A percentile compares a stretch with the other conserved stretches of the same genome.
Conservation (phyloP, 2,329 filamentous ascomycete species). For the Calonectria montana region DNA sequence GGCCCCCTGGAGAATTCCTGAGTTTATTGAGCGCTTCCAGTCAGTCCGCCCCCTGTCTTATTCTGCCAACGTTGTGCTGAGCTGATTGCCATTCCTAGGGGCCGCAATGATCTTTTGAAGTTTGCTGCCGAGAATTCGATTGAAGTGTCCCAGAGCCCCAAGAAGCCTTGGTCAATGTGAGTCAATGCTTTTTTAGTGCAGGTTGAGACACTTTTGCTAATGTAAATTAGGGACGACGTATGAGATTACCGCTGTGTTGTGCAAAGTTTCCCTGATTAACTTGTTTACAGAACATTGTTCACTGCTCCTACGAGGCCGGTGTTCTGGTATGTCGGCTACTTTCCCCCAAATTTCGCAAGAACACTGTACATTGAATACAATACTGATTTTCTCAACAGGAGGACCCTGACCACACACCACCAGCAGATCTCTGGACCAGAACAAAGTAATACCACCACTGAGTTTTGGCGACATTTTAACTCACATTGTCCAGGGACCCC, state of each 20-base stretch:
- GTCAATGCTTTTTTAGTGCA: slow-evolving; percentile 30
- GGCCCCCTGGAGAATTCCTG: slow-evolving; percentile 78
- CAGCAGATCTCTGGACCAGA: slow-evolving; percentile 78
- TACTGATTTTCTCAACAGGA: slow-evolving; percentile 49
- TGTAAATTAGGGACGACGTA: too few relatives aligned
- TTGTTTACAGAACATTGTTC: slow-evolving; percentile 14
- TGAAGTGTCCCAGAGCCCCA: slow-evolving; percentile 78
- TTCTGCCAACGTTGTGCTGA: too few relatives aligned
- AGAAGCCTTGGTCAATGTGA: slow-evolving; percentile 74
- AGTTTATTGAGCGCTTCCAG: slow-evolving; percentile 76
- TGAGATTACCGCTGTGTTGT: too few relatives aligned
- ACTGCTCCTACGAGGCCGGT: slow-evolving; percentile 74
- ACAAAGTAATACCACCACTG: slow-evolving; percentile 44
- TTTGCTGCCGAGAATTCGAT: slow-evolving; percentile 76
- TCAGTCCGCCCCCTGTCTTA: too few relatives aligned
- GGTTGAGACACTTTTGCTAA: too few relatives aligned
- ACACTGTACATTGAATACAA: background rate
- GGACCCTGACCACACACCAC: slow-evolving; percentile 67
- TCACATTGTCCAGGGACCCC: slow-evolving; percentile 56
- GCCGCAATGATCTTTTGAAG: slow-evolving; percentile 78
- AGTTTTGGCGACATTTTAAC: background rate
- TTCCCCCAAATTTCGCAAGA: too few relatives aligned
- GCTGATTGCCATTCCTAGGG: slow-evolving; percentile 43
- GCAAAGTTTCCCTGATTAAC: too few relatives aligned
- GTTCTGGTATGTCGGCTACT: slow-evolving; percentile 55